A percentile compares a stretch with the other conserved stretches of the same genome.
Conservation (phyloP, 805 yeast species). For the Spathaspora boniae region DNA sequence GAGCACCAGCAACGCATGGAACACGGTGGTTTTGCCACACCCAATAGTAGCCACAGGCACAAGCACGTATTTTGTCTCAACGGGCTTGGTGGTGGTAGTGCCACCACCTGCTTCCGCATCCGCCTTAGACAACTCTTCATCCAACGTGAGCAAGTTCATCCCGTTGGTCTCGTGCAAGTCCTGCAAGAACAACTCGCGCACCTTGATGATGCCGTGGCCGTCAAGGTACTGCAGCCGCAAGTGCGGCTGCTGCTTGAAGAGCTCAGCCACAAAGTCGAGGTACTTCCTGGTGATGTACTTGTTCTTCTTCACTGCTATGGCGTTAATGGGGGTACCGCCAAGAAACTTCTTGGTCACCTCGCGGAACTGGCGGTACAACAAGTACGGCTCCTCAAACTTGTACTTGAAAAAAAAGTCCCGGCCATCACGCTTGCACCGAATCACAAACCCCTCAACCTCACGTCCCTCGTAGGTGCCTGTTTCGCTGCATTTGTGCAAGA, state of each 20-base stretch:
- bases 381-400: slow-evolving; percentile 93
- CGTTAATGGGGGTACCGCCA: slow-evolving; percentile 23
- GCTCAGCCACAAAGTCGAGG: slow-evolving; percentile 58
- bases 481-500: slow-evolving; percentile 53
- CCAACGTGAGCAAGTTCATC: slow-evolving; percentile 51
- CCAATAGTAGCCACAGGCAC: slow-evolving; percentile 90
- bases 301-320: slow-evolving; percentile 45
- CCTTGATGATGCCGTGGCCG: slow-evolving; percentile 70
- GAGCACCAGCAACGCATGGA: slow-evolving; percentile 53
- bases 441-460: slow-evolving; percentile 92
- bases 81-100: too few relatives aligned
- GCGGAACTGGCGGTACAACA: slow-evolving; percentile 85
- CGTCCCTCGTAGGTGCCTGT: slow-evolving; percentile 68
- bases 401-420: slow-evolving; percentile 79
- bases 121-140: slow-evolving; percentile 23
- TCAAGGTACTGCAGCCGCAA: slow-evolving; percentile 43
- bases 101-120: slow-evolving; percentile 18
- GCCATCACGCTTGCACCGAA: slow-evolving; percentile 51
- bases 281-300: slow-evolving; percentile 62
- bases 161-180: slow-evolving; percentile 46
- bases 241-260: slow-evolving; percentile 48
- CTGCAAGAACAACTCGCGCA: slow-evolving; percentile 64
- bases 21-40: slow-evolving; percentile 89
- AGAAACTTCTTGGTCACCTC: slow-evolving; percentile 72
- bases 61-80: slow-evolving; percentile 55